These are phyloP conservation scores for Coniochaeta ligniaria DNA, from an alignment of 2,329 filamentous ascomycete genomes.

Conservation along the genomic window DNA sequence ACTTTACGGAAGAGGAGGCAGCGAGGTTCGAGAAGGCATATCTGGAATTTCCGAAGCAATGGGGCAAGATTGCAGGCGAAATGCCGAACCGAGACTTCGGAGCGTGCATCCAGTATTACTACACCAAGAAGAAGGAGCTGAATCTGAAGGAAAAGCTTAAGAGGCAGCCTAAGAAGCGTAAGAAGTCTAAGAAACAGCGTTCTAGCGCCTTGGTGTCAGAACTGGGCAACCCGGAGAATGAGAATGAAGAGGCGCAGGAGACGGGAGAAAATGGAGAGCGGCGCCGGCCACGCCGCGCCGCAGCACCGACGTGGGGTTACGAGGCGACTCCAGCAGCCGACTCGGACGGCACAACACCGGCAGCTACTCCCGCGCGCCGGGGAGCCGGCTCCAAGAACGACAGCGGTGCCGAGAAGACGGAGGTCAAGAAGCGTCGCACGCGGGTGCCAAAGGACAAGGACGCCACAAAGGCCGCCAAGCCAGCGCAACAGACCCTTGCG, in stretches of 20 bases:
- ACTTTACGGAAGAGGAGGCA: conserved; percentile 66
- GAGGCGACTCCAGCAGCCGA: conserved; percentile 42
- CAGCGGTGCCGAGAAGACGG: conserved; percentile 34
- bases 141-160: conserved; percentile 72
- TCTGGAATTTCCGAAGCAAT: conserved; percentile 72
- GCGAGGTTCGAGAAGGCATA: conserved; percentile 68
- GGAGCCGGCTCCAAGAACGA: conserved; percentile 33
- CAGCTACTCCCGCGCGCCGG: conserved; percentile 50
- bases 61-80: conserved; percentile 67
- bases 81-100: conserved; percentile 65
- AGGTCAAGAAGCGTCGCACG: conserved; percentile 25
- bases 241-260: conserved; percentile 48
- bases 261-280: conserved; percentile 53
- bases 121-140: conserved; percentile 67
- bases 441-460: conserved; percentile 30
- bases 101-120: conserved; percentile 80
- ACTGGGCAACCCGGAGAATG: conserved; percentile 52
- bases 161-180: conserved; percentile 52
- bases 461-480: conserved; percentile 31
- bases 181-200: conserved; percentile 50
- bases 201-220: conserved; percentile 61
- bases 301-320: conserved; percentile 65
- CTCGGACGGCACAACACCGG: conserved; percentile 50
- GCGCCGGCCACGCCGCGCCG: conserved; percentile 54
- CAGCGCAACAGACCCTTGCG: conserved; percentile 32